Evolutionary conservation across 306 rosid genomes (phyloP).

Genomic region (Glycine tomentella): DNA sequence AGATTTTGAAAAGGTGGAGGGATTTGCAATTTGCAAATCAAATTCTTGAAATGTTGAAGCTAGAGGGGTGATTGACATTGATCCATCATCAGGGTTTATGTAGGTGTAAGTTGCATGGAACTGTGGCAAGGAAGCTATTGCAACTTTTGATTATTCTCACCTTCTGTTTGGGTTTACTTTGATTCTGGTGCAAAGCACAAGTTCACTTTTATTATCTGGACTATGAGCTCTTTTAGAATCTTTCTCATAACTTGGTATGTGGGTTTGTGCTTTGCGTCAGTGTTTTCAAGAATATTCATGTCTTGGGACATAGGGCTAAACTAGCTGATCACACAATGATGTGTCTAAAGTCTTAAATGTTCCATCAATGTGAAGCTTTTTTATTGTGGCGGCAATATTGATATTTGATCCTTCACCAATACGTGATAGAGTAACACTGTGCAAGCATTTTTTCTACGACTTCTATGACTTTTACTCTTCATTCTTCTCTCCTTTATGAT

Average conservation of each 20-base stretch:
- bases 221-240: slow-evolving; percentile 50
- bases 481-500: slow-evolving; percentile 30
- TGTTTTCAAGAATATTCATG: slow-evolving; percentile 73
- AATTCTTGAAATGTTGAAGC: slow-evolving; percentile 40
- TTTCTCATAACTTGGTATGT: slow-evolving; percentile 59
- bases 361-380: slow-evolving; percentile 1
- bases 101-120: slow-evolving; percentile 60
- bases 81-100: slow-evolving; percentile 58
- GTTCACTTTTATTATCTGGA: slow-evolving; percentile 51
- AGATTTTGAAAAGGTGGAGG: neutral
- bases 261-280: slow-evolving; percentile 84
- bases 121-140: slow-evolving; percentile 67
- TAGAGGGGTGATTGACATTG: slow-evolving; percentile 49
- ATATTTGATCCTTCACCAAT: slow-evolving; percentile 14
- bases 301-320: slow-evolving; percentile 68
- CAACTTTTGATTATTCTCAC: slow-evolving; percentile 63
- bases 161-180: slow-evolving; percentile 63
- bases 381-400: slow-evolving; percentile 18
- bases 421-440: slow-evolving; percentile 23
- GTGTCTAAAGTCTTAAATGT: neutral
- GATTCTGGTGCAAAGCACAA: slow-evolving; percentile 78
- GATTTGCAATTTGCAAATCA: slow-evolving; percentile 18
- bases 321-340: neutral
- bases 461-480: slow-evolving; percentile 32
- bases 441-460: neutral